Evolutionary conservation across 805 yeast species (phyloP).

Genomic region (Saccharomycopsis fermentans): DNA sequence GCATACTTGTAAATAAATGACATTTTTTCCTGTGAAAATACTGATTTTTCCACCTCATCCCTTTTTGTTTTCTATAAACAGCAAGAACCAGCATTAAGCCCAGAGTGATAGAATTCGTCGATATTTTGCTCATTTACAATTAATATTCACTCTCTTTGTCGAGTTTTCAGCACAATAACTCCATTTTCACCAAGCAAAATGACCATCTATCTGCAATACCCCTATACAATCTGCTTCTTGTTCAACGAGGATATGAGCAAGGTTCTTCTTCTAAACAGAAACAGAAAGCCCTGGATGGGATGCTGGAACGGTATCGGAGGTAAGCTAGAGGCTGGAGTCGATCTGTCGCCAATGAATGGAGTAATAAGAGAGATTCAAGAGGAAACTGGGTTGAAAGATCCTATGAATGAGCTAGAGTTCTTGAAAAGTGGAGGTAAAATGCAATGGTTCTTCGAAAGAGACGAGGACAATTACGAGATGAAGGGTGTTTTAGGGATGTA

Average conservation of each 20-base stretch:
- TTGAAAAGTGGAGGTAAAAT: constrained; percentile 11
- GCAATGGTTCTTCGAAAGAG: constrained; percentile 12
- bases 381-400: constrained; percentile 15
- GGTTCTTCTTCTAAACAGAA: constrained; percentile 16
- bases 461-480: neutral
- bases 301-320: constrained; percentile 20
- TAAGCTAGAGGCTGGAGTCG: constrained; percentile 11
- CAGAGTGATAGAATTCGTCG: too few relatives aligned
- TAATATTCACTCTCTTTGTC: too few relatives aligned
- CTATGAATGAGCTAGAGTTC: neutral
- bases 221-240: constrained; percentile 15
- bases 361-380: constrained; percentile 16
- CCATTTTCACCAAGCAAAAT: neutral
- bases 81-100: too few relatives aligned
- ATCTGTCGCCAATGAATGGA: constrained; percentile 10
- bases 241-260: neutral
- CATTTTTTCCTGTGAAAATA: too few relatives aligned
- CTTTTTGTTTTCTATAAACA: too few relatives aligned
- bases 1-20: too few relatives aligned
- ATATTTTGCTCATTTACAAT: too few relatives aligned
- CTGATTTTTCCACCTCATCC: too few relatives aligned
- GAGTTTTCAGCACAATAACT: too few relatives aligned
- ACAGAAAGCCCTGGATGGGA: constrained; percentile 17
- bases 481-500: constrained; percentile 13
- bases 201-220: constrained; percentile 4